Evolutionary conservation across 148 eudicot genomes (phyloP).

Genomic region (Rhododendron ovatum): DNA sequence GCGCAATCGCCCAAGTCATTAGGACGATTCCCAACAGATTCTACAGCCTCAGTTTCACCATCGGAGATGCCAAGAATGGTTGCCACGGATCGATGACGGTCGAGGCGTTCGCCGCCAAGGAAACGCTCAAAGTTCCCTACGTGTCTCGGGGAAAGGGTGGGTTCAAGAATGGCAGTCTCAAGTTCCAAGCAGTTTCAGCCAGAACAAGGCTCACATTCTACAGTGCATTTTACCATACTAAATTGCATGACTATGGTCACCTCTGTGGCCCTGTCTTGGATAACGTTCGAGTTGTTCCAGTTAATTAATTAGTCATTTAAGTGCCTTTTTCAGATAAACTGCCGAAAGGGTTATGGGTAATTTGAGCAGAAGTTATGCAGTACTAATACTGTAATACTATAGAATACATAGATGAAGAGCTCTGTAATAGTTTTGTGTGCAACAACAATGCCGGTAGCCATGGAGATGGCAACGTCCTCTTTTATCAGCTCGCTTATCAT

Average conservation of each 20-base stretch:
- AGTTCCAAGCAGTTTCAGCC: slow-evolving; percentile 28
- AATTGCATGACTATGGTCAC: slow-evolving; percentile 25
- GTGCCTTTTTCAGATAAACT: neutral
- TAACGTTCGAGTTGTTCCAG: neutral
- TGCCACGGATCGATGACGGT: slow-evolving; percentile 46
- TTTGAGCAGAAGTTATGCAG: neutral
- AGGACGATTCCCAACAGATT: slow-evolving; percentile 26
- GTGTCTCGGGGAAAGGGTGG: slow-evolving; percentile 35
- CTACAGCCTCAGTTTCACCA: slow-evolving; percentile 31
- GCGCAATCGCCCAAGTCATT: slow-evolving; percentile 61
- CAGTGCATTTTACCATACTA: slow-evolving; percentile 57
- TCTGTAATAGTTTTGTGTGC: neutral
- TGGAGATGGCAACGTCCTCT: too few species aligned
- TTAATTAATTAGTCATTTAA: neutral
- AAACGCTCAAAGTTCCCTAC: slow-evolving; percentile 20
- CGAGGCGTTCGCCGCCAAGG: slow-evolving; percentile 30
- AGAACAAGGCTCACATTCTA: slow-evolving; percentile 43
- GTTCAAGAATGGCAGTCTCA: slow-evolving; percentile 24
- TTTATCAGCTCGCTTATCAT: too few species aligned
- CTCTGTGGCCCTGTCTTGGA: slow-evolving; percentile 1
- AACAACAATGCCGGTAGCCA: neutral
- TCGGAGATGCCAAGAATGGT: slow-evolving; percentile 49
- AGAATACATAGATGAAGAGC: neutral
- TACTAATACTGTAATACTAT: too few species aligned
- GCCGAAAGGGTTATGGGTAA: neutral